These are phyloP conservation scores for Hypoxylon sp. DNA, from an alignment of 2,329 filamentous ascomycete species.

Conservation along the genomic window DNA sequence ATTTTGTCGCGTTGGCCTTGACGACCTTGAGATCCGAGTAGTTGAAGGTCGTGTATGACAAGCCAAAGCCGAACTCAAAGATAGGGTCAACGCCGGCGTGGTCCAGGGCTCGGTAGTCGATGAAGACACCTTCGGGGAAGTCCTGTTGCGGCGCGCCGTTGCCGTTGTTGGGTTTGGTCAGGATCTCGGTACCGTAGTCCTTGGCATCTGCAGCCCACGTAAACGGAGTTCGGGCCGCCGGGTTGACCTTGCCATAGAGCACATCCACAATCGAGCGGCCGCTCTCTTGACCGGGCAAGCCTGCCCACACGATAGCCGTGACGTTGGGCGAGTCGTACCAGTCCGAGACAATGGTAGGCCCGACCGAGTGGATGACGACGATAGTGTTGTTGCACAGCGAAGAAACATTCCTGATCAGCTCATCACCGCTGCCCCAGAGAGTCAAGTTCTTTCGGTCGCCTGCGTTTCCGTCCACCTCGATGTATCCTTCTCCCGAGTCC, in stretches of 20 bases:
- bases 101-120: slow-evolving; percentile 83
- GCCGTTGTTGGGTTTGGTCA: slow-evolving; percentile 74
- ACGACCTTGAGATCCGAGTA: slow-evolving; percentile 72
- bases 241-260: slow-evolving; percentile 83
- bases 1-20: slow-evolving; percentile 58
- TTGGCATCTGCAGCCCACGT: slow-evolving; percentile 75
- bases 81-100: slow-evolving; percentile 69
- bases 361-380: slow-evolving; percentile 86
- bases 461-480: slow-evolving; percentile 80
- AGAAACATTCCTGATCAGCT: slow-evolving; percentile 81
- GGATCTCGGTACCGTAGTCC: slow-evolving; percentile 74
- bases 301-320: slow-evolving; percentile 84
- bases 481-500: slow-evolving; percentile 85
- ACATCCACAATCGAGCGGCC: slow-evolving; percentile 82
- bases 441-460: slow-evolving; percentile 95
- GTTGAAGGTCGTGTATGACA: slow-evolving; percentile 81
- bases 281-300: slow-evolving; percentile 82
- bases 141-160: slow-evolving; percentile 71
- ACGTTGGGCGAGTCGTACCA: slow-evolving; percentile 81
- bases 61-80: slow-evolving; percentile 82
- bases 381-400: slow-evolving; percentile 85
- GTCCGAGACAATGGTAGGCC: slow-evolving; percentile 78
- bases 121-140: slow-evolving; percentile 80
- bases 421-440: slow-evolving; percentile 83
- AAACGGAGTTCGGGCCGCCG: slow-evolving; percentile 79